Evolutionary conservation across 2,329 filamentous ascomycete species (phyloP).

Genomic region (Cladosporium colombiae): DNA sequence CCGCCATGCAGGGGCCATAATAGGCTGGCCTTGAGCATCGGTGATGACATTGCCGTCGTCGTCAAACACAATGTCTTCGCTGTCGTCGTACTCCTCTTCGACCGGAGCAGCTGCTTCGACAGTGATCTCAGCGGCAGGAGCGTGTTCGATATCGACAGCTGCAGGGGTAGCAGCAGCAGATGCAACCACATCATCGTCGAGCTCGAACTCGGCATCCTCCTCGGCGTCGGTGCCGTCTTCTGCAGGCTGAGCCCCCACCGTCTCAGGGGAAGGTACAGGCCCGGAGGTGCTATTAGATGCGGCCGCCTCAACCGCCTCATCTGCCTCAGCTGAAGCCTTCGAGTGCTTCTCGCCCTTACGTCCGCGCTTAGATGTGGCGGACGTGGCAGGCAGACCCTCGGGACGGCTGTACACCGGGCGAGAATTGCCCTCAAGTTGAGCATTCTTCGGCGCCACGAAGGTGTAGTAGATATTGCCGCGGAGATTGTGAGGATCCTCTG

Average conservation of each 20-base stretch:
- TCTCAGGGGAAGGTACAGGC: neutral
- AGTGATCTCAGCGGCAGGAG: neutral
- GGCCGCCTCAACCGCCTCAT: neutral
- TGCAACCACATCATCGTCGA: neutral
- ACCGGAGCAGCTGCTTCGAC: neutral
- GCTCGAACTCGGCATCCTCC: conserved; percentile 1
- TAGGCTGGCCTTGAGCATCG: neutral
- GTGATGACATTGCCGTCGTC: conserved; percentile 4
- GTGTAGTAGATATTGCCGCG: conserved; percentile 9
- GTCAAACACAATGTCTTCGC: neutral
- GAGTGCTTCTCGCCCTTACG: neutral
- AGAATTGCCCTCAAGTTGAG: neutral
- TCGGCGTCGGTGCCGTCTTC: neutral
- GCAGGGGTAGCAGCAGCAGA: neutral
- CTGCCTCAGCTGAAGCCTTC: neutral
- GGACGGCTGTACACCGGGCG: neutral
- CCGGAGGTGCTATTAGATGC: neutral
- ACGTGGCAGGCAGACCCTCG: neutral
- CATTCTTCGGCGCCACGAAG: neutral
- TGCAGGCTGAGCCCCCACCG: neutral
- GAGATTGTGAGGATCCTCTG: conserved; percentile 12
- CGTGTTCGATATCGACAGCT: neutral
- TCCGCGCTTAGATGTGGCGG: neutral
- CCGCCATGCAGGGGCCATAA: neutral
- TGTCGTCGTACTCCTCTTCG: neutral